phyloP scores from a whole-genome alignment of 192 early-diverging fungal genomes.

The Entomortierella parvispora region DNA sequence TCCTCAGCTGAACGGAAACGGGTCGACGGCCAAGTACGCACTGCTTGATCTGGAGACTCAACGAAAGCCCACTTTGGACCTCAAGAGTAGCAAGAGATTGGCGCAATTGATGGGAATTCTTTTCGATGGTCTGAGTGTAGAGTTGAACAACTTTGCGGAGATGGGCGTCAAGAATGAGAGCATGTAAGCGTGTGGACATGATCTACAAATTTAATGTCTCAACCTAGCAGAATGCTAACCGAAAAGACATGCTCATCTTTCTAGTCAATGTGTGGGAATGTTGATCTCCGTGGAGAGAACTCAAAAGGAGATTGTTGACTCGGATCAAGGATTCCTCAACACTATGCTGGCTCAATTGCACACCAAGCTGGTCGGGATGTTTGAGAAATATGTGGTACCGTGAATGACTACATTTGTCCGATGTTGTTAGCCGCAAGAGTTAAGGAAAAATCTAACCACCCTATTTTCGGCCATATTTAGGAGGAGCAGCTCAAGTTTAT shows the following conservation, averaged over 20 bases:
- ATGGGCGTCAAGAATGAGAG: slow-evolving; percentile 78
- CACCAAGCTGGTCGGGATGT: slow-evolving; percentile 71
- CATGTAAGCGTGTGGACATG: slow-evolving; percentile 56
- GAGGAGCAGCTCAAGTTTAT: slow-evolving; percentile 90
- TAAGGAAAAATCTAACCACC: neutral
- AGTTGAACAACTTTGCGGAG: slow-evolving; percentile 79
- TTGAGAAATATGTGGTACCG: slow-evolving; percentile 79
- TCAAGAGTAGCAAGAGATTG: slow-evolving; percentile 74
- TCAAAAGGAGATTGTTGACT: slow-evolving; percentile 72
- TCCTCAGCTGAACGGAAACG: slow-evolving; percentile 20
- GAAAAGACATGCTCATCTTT: neutral
- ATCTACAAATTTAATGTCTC: neutral
- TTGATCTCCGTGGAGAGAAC: slow-evolving; percentile 80
- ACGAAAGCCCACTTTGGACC: slow-evolving; percentile 70
- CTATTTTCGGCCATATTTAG: too few species aligned
- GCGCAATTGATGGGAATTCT: slow-evolving; percentile 73
- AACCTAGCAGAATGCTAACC: too few species aligned
- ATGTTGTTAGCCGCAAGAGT: too few species aligned
- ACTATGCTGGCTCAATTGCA: slow-evolving; percentile 74
- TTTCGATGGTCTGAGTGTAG: slow-evolving; percentile 79
- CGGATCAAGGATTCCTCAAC: slow-evolving; percentile 76
- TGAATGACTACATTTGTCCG: slow-evolving; percentile 55
- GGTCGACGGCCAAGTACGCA: slow-evolving; percentile 13
- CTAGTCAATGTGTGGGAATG: slow-evolving; percentile 82
- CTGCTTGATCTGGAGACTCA: slow-evolving; percentile 55